Evolutionary conservation across 805 yeast genomes (phyloP).

Genomic region (Starmerella cellae): DNA sequence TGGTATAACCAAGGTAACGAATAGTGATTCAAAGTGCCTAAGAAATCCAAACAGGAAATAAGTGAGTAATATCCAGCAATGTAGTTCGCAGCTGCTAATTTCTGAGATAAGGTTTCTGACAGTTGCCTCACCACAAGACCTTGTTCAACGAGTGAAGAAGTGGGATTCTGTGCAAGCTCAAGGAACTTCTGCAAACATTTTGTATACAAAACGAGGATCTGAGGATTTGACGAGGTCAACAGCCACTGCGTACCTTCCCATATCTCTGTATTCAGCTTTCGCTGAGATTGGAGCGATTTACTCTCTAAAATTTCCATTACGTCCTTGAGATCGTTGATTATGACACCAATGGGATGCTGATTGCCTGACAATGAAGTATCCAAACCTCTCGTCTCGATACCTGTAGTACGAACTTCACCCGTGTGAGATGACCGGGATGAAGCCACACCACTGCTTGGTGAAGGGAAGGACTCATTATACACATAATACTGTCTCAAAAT

Average conservation of each 20-base stretch:
- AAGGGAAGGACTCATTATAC: not conserved
- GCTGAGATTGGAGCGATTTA: slow-evolving; percentile 4
- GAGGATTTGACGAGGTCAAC: slow-evolving; percentile 17
- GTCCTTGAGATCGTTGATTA: slow-evolving; percentile 21
- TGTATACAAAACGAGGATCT: slow-evolving; percentile 20
- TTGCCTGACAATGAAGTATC: not conserved
- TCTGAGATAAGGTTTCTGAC: slow-evolving; percentile 1
- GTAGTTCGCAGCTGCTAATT: slow-evolving; percentile 10
- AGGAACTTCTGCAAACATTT: slow-evolving; percentile 20
- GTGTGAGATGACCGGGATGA: not conserved
- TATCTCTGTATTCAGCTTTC: slow-evolving; percentile 7
- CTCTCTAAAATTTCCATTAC: slow-evolving; percentile 18
- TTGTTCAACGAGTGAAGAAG: slow-evolving; percentile 5
- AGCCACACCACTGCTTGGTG: not conserved
- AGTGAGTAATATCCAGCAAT: slow-evolving; percentile 19
- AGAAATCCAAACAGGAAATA: slow-evolving; percentile 4
- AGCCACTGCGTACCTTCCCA: slow-evolving; percentile 27
- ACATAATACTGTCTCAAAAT: slow-evolving; percentile 29
- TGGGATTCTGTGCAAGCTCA: slow-evolving; percentile 2
- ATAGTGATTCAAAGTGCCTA: not conserved
- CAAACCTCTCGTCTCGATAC: not conserved
- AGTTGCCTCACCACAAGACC: slow-evolving; percentile 17
- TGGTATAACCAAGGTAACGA: not conserved
- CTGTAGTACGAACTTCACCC: not conserved
- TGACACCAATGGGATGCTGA: slow-evolving; percentile 7